Evolutionary conservation across 768 basidiomycete genomes (phyloP), one percentile per base, ranked within the genome.

Genomic region (Termitomyces sp.): DNA sequence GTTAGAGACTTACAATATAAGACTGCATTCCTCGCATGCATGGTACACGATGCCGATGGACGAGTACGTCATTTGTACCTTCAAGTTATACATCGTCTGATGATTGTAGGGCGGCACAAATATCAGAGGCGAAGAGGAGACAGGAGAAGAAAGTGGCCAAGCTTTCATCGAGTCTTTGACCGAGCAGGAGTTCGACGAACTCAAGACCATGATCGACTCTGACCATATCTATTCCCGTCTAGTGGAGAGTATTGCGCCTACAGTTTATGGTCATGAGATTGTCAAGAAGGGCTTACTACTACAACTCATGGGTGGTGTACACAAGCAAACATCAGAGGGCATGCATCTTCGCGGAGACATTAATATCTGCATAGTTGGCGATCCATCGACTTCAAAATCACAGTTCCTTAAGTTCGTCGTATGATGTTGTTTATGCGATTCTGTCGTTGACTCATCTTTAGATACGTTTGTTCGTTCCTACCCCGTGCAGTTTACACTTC

Each of bases 341-440:
- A 98, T 98, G 85, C 85, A 98, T 69, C 80, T 98, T n/a, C 86
- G 97, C 67, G 97, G 97, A 1, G 97, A 99, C 66, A 89, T 99
- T 69, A 98, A 98, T 63, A 95, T 99, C 52, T 98, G 96, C 67
- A 94, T 98, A 53, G 87, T 99, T 54, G 97, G 97, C 37, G 97
- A 98, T 67, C 97, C 97, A 0, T 91, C 89, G 15, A 98, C 95
- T 0, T 92, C 89, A n/a, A 98, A 98, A 71, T 98, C 95, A 0
- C 97, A 98, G 69, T 98, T 99, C 74, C 77, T 98, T 54, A 98
- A 99, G 94, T 98, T 65, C 61, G 87, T 76, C 49, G 48, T 19
- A 6, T 15, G 12, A 3, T 12, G 5, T 8, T 40, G 17, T 33
- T 31, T 19, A 28, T 53, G 30, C 11, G 10, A 30, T 14, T 19